Base-by-base conservation (phyloP, 257 asterid genomes). In the Capsicum chinense region DNA sequence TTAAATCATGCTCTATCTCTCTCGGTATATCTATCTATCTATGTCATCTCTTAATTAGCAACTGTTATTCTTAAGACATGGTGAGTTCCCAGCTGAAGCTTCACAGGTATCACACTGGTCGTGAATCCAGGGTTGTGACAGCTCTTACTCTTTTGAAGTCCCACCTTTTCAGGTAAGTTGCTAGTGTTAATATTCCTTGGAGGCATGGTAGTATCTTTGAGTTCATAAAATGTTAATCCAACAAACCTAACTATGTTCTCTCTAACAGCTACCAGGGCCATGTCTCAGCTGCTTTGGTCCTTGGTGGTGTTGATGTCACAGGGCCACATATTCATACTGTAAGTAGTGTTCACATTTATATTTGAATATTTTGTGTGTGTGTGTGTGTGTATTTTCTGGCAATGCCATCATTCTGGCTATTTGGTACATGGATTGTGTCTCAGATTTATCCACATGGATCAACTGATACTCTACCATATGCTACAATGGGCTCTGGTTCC, bases 361-460 rank as follows among this genome's bases (percentile, higher is more conserved):
- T 50, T 74, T 54, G 56, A 21, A 15, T 7, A 4, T 39, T 63
- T 52, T 26, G 47, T 26, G 33, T 26, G 33, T 21, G 21, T 52
- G 4, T 76, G 42, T 39, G 81, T 52, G 47, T 21, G 21, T 52
- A 7, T 76, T 14, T 76, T 74, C 54, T 7, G 0, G 0, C 26
- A 54, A 13, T 76, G 26, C 26, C 64, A 26, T 76, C 15, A 8
- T 76, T 76, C 62, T 54, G 57, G 52, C 59, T 54, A 15, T 52
- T 76, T 52, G 81, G 64, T 52, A 26, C 54, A 54, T 69, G 83
- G 44, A 73, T 62, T 56, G 14, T 85, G 9, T 68, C 84, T 52
- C 89, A 96, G 99, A 96, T 96, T 79, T 96, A 96, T 88, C 99
- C 99, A 6, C 99, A 96, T 88, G 99, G 99, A 86, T 96, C 99